Conservation (phyloP, 106 monocot genomes). For the Phalaenopsis aphrodite region DNA sequence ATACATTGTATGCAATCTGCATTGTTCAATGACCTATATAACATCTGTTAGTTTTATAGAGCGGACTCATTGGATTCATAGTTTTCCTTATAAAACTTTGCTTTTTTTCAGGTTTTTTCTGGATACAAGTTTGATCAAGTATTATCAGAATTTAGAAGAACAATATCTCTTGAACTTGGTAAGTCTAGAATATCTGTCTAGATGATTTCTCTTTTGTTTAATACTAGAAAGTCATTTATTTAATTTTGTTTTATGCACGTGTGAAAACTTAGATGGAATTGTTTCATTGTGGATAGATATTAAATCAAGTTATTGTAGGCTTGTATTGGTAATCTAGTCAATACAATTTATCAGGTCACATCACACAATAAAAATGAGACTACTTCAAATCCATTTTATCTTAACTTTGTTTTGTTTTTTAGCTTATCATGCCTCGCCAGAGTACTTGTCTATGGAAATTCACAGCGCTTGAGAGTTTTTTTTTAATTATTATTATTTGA, state of each 20-base stretch:
- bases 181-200: background rate
- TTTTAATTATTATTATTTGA: background rate
- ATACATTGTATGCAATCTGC: background rate
- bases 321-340: background rate
- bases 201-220: background rate
- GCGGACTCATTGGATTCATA: background rate
- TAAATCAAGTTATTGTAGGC: background rate
- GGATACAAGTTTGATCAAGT: constrained; percentile 73
- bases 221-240: background rate
- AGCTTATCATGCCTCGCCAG: background rate
- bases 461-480: background rate
- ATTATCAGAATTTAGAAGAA: constrained; percentile 70
- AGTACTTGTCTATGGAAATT: background rate
- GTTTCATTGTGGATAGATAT: background rate
- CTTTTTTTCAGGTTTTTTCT: constrained; percentile 80
- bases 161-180: constrained; percentile 83
- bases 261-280: background rate
- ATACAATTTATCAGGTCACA: background rate
- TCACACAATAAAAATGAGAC: background rate
- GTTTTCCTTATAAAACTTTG: constrained; percentile 6
- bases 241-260: background rate
- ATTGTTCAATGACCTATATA: background rate
- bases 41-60: background rate
- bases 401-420: background rate
- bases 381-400: too few relatives aligned